Percentiles rank a stretch among this genome's conserved stretches.
phyloP scores from a whole-genome alignment of 805 yeast genomes.

The Nakazawaea wickerhamii region DNA sequence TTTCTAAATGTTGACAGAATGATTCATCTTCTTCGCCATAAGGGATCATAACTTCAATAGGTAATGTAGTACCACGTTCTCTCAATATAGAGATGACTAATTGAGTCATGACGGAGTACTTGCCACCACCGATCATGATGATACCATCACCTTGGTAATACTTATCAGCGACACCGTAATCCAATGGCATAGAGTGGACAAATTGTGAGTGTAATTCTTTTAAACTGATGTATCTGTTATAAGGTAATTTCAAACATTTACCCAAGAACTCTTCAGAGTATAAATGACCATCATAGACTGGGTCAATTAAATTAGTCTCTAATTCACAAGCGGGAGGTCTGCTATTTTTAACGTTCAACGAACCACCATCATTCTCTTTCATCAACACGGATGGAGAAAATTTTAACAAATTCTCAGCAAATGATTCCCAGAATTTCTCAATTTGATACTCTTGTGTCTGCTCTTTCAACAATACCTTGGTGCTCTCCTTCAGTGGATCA shows the following conservation, averaged over 20 bases:
- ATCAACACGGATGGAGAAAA: constrained; percentile 3
- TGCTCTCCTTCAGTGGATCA: background rate
- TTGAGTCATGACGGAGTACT: constrained; percentile 57
- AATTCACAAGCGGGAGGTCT: constrained; percentile 5
- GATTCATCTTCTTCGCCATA: constrained; percentile 39
- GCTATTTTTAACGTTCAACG: background rate
- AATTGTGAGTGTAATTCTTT: constrained; percentile 41
- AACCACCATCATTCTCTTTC: background rate
- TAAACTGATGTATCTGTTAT: constrained; percentile 23
- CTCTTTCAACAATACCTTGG: background rate
- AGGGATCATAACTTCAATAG: constrained; percentile 46
- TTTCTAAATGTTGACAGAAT: constrained; percentile 36
- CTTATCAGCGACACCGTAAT: constrained; percentile 27
- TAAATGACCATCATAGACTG: constrained; percentile 5
- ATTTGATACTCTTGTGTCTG: constrained; percentile 5
- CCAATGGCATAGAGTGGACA: constrained; percentile 33
- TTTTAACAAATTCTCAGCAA: constrained; percentile 1
- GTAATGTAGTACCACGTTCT: constrained; percentile 39
- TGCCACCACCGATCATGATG: constrained; percentile 69
- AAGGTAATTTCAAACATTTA: constrained; percentile 6
- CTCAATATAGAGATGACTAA: constrained; percentile 45
- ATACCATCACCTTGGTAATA: constrained; percentile 52
- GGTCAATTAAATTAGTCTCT: constrained; percentile 11
- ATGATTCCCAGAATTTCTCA: constrained; percentile 1
- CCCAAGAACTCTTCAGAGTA: constrained; percentile 8